Evolutionary conservation across 352 stramenopile species (phyloP), one percentile per base, ranked within the genome.

Genomic region (Phytophthora pisi): DNA sequence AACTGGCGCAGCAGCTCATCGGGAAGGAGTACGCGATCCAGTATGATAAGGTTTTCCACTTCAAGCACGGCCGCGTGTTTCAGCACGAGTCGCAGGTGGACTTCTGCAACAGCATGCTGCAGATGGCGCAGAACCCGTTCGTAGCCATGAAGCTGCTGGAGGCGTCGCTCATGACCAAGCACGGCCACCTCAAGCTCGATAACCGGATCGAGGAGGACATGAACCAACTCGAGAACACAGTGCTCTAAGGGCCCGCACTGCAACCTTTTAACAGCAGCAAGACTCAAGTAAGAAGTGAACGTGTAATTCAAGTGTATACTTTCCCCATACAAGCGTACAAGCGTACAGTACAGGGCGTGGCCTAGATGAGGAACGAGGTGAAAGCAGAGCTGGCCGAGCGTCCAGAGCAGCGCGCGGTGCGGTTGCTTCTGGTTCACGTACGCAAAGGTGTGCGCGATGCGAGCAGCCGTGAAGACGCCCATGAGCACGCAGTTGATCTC

Each of bases 31-130:
- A 90, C 53, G 59, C 65, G 42, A 74, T 91, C 24, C 75, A 84
- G 59, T 90, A 91, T 69, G 79, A 90, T 63, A 91, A 90, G 55
- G 79, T 88, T 4, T 90, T 91, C 56, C 81, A 91, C 49, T 88
- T 91, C 51, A 55, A 69, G 18, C 51, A 68, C 42, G 73, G 75
- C 1, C 64, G 64, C 26, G 70, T 91, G 16, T 88, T 88, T 58
- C 81, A 90, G 64, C 79, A 90, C 58, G 81, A 90, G 34, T 78
- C 72, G 1, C 72, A 74, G 31, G 64, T 84, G 4, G 80, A 89
- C 36, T 78, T 89, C 10, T 84, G 74, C 43, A 72, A 65, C 36
- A 72, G 83, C 13, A 71, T 91, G 56, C 61, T 90, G n/a, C 28
- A 77, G 18, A 73, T 90, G 66, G 65, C 80, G 6, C 64, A 83